These are phyloP conservation scores for Thielaviopsis populi DNA, from an alignment of 2,329 filamentous ascomycete genomes.

Conservation along the genomic window DNA sequence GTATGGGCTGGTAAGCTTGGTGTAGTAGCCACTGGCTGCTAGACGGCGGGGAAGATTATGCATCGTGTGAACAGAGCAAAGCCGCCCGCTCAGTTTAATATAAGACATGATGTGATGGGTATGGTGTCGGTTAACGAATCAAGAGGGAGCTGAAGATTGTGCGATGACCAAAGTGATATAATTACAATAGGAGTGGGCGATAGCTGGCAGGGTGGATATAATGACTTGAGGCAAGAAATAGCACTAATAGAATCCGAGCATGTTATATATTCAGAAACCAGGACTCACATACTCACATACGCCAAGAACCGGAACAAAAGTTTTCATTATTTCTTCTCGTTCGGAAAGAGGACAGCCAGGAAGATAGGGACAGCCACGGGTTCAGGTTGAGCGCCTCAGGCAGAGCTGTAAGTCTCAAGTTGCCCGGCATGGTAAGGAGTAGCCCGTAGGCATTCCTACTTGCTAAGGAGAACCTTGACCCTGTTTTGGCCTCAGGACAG, in stretches of 20 bases:
- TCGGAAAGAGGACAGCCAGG: background rate
- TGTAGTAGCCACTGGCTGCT: background rate
- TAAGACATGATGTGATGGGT: background rate
- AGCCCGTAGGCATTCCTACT: background rate
- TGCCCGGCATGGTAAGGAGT: background rate
- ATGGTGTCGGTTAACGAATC: background rate
- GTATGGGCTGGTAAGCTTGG: constrained; percentile 1
- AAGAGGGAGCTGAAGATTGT: background rate
- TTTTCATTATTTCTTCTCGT: background rate
- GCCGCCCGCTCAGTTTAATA: background rate
- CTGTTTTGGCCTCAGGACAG: constrained; percentile 3
- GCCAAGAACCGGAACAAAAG: background rate
- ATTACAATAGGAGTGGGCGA: background rate
- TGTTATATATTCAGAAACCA: background rate
- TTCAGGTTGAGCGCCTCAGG: background rate
- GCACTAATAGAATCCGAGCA: background rate
- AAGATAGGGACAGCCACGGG: background rate
- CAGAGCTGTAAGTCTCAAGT: background rate
- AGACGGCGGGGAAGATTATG: constrained; percentile 1
- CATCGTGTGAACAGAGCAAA: constrained; percentile 8
- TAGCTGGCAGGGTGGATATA: background rate
- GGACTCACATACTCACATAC: background rate
- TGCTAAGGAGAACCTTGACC: background rate
- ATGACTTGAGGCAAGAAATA: background rate
- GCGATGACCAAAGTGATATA: background rate